Evolutionary conservation across 2,329 filamentous ascomycete species (phyloP), one percentile per base, ranked within the genome.

Genomic region (Pseudocercospora fijiensis): DNA sequence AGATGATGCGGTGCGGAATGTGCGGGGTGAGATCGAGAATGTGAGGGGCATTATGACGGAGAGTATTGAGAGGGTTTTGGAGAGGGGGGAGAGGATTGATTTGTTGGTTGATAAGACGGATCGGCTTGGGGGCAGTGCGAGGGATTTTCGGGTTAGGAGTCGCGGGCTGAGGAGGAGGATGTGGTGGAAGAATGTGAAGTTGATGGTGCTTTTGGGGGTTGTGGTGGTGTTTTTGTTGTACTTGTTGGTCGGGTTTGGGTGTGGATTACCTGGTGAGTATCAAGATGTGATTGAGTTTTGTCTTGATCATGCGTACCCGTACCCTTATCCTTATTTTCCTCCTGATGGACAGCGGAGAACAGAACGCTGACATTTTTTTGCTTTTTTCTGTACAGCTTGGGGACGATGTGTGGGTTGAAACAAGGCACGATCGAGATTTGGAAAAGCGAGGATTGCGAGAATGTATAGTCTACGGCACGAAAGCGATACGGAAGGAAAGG

Each of bases 121-220:
- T 76, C 84, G 92, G 49, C 78, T 99, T 43, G 95, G 94, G 13
- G 91, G 91, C 27, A 95, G 88, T 76, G 92, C 95, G 59, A 84
- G 89, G 71, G 95, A 99, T 76, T 99, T 99, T 76, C 83, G 95
- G 58, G 88, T 98, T 18, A 84, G 94, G 70, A 96, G 90, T 76
- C 83, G 92, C 26, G 92, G 92, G 0, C 78, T 99, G 71, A 90
- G 95, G 81, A 85, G 96, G 75, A 86, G 89, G 78, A 98, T 99
- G 95, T 99, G 95, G 95, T 98, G 94, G 94, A 98, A 98, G 88
- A 98, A 99, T 77, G 85, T 96, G 52, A 96, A 96, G 81, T 80
- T 99, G 70, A 96, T 98, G 92, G 88, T 86, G 6, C 78, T 99
- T 71, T 75, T 93, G 66, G 82, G 78, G 3, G 74, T 97, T 51